Percentiles rank a stretch among this genome's conserved stretches.
These are phyloP conservation scores for Verticillium isaacii DNA, from an alignment of 2,329 filamentous ascomycete species.

Conservation along the genomic window DNA sequence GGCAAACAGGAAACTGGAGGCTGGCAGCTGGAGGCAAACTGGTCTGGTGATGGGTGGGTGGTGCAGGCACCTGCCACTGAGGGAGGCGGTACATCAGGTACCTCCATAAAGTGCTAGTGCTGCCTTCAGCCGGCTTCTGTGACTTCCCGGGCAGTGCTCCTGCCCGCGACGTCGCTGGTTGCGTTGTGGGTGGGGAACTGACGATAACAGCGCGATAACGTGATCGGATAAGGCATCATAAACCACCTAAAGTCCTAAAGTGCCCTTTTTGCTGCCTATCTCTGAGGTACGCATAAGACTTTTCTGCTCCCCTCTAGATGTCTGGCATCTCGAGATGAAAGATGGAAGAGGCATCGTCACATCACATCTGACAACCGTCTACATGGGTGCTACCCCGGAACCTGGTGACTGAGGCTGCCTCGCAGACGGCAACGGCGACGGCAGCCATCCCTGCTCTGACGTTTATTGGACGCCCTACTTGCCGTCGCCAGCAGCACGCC, in stretches of 20 bases:
- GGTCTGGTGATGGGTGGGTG: neutral
- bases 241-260: neutral
- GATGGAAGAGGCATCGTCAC: too few relatives aligned
- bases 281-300: neutral
- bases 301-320: neutral
- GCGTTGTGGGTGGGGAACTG: neutral
- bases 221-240: neutral
- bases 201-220: neutral
- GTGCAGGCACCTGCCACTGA: neutral
- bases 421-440: too few relatives aligned
- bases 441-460: neutral
- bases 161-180: neutral
- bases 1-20: neutral
- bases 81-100: neutral
- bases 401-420: too few relatives aligned
- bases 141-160: neutral
- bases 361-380: too few relatives aligned
- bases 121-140: neutral
- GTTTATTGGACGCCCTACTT: slow-evolving; percentile 3
- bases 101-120: neutral
- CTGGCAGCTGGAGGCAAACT: neutral
- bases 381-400: too few relatives aligned
- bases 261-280: neutral
- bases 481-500: neutral
- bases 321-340: too few relatives aligned